These are phyloP conservation scores for Pterocarpus santalinus DNA, from an alignment of 306 rosid species.

Conservation along the genomic window DNA sequence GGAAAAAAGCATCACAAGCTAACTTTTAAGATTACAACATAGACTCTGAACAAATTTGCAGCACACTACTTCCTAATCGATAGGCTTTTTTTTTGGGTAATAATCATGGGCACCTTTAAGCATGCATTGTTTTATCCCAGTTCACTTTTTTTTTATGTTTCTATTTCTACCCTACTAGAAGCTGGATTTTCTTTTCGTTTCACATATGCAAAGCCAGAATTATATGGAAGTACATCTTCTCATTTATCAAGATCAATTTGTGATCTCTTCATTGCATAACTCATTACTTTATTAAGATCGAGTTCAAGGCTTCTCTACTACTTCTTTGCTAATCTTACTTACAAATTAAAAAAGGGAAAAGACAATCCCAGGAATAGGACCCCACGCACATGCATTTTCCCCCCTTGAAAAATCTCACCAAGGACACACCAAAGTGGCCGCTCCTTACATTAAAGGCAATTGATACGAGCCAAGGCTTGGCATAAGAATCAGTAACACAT, in stretches of 20 bases:
- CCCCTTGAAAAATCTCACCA: neutral
- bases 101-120: neutral
- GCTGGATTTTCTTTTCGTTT: neutral
- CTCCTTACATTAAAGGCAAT: neutral
- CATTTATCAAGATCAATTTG: neutral
- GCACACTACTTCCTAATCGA: neutral
- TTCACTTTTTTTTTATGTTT: neutral
- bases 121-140: neutral
- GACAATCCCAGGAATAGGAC: neutral
- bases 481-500: neutral
- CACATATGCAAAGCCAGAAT: neutral
- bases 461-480: neutral
- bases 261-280: slow-evolving; percentile 9
- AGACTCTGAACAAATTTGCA: slow-evolving; percentile 6
- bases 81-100: too few species aligned
- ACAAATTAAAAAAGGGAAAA: too few species aligned
- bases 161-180: neutral
- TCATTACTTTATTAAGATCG: neutral
- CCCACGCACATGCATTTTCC: neutral
- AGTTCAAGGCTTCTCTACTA: neutral
- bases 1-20: neutral
- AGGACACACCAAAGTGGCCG: neutral
- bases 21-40: neutral
- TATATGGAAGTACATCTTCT: neutral
- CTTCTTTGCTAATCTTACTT: neutral